A percentile compares a stretch with the other conserved stretches of the same genome.
Evolutionary conservation across 805 yeast genomes (phyloP).

Genomic region (Schwanniomyces polymorphus): DNA sequence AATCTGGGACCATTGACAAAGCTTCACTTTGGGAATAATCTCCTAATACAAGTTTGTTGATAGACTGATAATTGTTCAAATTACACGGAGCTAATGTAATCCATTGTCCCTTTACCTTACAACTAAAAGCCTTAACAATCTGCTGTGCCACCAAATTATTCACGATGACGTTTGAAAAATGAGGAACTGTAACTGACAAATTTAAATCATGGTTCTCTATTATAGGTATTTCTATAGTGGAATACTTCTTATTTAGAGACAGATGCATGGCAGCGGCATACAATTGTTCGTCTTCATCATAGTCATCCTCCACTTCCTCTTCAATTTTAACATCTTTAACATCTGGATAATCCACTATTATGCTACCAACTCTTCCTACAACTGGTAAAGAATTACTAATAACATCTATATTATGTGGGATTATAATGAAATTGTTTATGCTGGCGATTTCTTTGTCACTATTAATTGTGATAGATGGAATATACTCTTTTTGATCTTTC

Average conservation of each 20-base stretch:
- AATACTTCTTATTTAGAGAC: constrained; percentile 19
- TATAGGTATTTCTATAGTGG: constrained; percentile 22
- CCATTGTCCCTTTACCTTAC: constrained; percentile 19
- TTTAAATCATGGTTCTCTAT: constrained; percentile 5
- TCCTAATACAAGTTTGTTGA: constrained; percentile 20
- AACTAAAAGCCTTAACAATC: constrained; percentile 14
- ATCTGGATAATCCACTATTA: constrained; percentile 10
- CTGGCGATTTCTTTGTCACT: constrained; percentile 9
- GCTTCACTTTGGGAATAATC: neutral
- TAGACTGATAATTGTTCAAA: constrained; percentile 27
- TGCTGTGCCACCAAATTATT: constrained; percentile 26
- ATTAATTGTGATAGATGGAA: constrained; percentile 27
- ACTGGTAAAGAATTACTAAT: constrained; percentile 15
- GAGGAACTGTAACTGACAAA: constrained; percentile 29
- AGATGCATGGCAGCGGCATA: constrained; percentile 33
- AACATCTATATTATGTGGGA: constrained; percentile 26
- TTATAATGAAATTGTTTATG: constrained; percentile 22
- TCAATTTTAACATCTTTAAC: constrained; percentile 6
- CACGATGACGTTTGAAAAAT: constrained; percentile 34
- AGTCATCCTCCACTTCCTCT: constrained; percentile 28
- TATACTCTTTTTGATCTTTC: constrained; percentile 19
- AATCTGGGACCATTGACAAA: constrained; percentile 17
- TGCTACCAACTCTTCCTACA: constrained; percentile 6
- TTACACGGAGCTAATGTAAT: constrained; percentile 36
- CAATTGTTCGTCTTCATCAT: constrained; percentile 52